A percentile compares a stretch with the other conserved stretches of the same genome.
Evolutionary conservation across 352 stramenopile genomes (phyloP).

Genomic region (Globisporangium nodosum): DNA sequence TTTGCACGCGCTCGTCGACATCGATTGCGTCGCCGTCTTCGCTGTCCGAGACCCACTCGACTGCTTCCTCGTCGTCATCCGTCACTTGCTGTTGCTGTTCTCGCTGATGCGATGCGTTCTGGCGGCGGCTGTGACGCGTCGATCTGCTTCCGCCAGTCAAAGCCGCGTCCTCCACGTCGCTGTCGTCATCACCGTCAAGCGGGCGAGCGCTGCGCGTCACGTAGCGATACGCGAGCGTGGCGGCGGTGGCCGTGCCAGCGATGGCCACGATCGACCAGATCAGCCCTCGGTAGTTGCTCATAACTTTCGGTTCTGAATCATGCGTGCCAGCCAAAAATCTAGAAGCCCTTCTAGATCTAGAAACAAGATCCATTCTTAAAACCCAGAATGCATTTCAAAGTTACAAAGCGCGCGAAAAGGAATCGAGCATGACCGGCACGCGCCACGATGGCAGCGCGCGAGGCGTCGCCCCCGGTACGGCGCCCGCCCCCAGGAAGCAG

Average conservation of each 20-base stretch:
- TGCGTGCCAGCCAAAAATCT: background rate
- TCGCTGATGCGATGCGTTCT: background rate
- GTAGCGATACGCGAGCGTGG: conserved; percentile 55
- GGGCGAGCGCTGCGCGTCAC: conserved; percentile 34
- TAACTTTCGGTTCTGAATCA: conserved; percentile 1
- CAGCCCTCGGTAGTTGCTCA: conserved; percentile 46
- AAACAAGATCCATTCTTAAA: too few relatives aligned
- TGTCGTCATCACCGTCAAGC: conserved; percentile 16
- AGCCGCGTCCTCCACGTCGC: conserved; percentile 18
- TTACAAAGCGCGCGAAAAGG: too few relatives aligned
- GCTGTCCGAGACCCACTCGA: conserved; percentile 38
- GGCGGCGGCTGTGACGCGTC: background rate
- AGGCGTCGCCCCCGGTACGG: background rate
- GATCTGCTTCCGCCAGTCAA: background rate
- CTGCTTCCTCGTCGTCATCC: conserved; percentile 21
- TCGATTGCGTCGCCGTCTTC: conserved; percentile 24
- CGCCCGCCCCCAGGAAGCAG: conserved; percentile 26
- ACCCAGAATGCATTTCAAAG: background rate
- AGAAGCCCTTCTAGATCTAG: background rate
- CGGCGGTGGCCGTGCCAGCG: conserved; percentile 57
- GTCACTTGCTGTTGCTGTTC: background rate
- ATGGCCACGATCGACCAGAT: conserved; percentile 64
- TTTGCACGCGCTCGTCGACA: conserved; percentile 19
- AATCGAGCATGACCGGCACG: conserved; percentile 17
- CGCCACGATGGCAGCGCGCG: conserved; percentile 7